Base-by-base conservation (phyloP, 306 rosid genomes). In the Sicyos edulis region DNA sequence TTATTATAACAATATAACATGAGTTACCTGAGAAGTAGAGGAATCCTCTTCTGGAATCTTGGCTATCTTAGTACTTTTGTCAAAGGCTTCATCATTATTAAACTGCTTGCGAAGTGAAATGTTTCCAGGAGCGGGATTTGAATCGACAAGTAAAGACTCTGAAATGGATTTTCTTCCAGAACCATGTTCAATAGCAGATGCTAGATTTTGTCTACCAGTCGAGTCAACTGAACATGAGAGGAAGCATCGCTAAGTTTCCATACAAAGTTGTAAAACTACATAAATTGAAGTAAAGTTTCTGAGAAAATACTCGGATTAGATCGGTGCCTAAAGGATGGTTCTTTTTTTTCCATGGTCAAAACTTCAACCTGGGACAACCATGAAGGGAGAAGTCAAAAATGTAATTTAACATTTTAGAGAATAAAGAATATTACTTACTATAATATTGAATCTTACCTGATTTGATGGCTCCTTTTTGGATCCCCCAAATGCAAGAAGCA, bases 401-500 rank as follows among this genome's bases (percentile, higher is more conserved):
- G 54, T 44, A 67, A 57, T 24, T 72, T 74, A 73, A 29, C 58
- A 51, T 26, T 50, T 69, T 29, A 24, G 24, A 7, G 47, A 15
- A 15, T 69, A 16, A 50, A 69, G 21, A 65, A 51, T 14, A 69
- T 24, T 26, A 22, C 9, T 8, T 15, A 8, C 8, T 49, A 69
- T 26, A 26, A 51, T 22, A 69, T 15, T 9, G 13, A 50, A 16
- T 26, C 15, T 13, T 16, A 92, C 98, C 98, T 90, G 96, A 83
- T 92, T 90, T 76, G 96, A 86, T 54, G 92, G 82, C 74, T 92
- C 98, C 79, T 90, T 92, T 78, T 83, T 92, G 81, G 84, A 86
- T 77, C 98, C 96, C 76, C 98, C 96, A 84, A 92, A 92, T 64
- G 96, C 96, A 76, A 92, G 90, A 69, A 92, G 96, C 84, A 92